Percentiles rank a stretch among this genome's conserved stretches.
Evolutionary conservation across 148 eudicot species (phyloP).

Genomic region (Polygonum aviculare): DNA sequence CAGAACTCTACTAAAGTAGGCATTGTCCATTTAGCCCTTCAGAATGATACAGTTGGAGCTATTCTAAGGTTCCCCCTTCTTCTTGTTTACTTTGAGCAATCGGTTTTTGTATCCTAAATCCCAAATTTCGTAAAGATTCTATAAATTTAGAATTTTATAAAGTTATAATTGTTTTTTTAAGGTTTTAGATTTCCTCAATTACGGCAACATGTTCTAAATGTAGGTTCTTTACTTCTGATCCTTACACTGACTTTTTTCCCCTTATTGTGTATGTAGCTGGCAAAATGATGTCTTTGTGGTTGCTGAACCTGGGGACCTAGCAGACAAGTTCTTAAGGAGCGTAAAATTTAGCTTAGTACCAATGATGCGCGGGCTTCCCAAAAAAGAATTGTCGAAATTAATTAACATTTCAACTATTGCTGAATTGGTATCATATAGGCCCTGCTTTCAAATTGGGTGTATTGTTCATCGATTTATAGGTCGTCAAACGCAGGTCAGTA

Average conservation of each 20-base stretch:
- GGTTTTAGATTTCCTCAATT: too few species aligned
- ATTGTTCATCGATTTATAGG: conserved; percentile 92
- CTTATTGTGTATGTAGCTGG: conserved; percentile 51
- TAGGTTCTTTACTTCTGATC: not conserved
- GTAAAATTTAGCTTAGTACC: conserved; percentile 81
- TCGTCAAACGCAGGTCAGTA: conserved; percentile 84
- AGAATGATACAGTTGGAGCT: conserved; percentile 81
- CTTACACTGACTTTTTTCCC: not conserved
- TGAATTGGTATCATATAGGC: conserved; percentile 78
- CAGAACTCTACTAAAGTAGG: conserved; percentile 86
- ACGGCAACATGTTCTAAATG: too few species aligned
- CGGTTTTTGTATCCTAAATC: not conserved
- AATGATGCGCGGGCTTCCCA: conserved; percentile 50
- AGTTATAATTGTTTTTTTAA: too few species aligned
- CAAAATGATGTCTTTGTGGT: conserved; percentile 99
- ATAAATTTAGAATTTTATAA: too few species aligned
- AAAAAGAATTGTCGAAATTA: conserved; percentile 60
- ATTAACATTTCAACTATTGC: conserved; percentile 63
- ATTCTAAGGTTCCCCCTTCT: conserved; percentile 54
- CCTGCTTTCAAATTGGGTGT: conserved; percentile 91
- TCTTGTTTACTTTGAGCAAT: conserved; percentile 4
- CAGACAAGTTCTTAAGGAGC: conserved; percentile 88
- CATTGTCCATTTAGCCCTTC: conserved; percentile 82
- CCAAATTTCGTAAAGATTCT: too few species aligned
- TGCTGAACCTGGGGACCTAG: conserved; percentile 98